A percentile compares a stretch with the other conserved stretches of the same genome.
phyloP scores from a whole-genome alignment of 345 rosid species.

The Aquilaria sinensis region DNA sequence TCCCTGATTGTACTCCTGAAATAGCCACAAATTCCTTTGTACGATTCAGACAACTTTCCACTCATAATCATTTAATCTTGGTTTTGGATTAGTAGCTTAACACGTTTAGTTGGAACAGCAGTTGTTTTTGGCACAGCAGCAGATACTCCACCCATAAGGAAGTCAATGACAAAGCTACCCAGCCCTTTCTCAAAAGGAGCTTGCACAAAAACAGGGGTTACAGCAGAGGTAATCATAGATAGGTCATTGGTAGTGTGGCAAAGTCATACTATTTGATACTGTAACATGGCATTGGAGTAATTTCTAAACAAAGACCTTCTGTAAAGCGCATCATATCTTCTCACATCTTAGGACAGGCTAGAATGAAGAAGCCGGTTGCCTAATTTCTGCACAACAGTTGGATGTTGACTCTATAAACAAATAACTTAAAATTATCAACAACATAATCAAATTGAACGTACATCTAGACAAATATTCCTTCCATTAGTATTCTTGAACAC shows the following conservation, averaged over 20 bases:
- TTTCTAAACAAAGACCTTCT: slow-evolving; percentile 14
- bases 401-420: slow-evolving; percentile 30
- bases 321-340: slow-evolving; percentile 13
- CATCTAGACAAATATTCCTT: no score
- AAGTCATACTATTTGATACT: not conserved
- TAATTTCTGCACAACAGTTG: slow-evolving; percentile 58
- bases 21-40: slow-evolving; percentile 36
- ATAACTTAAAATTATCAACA: no score
- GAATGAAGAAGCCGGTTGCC: slow-evolving; percentile 56
- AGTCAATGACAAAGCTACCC: slow-evolving; percentile 24
- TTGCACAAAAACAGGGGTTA: slow-evolving; percentile 17
- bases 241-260: slow-evolving; percentile 12
- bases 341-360: slow-evolving; percentile 35
- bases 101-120: slow-evolving; percentile 34
- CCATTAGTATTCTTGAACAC: no score
- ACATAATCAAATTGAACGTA: no score
- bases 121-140: slow-evolving; percentile 37
- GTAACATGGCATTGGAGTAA: slow-evolving; percentile 17
- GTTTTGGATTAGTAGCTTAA: slow-evolving; percentile 34
- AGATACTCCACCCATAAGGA: slow-evolving; percentile 41
- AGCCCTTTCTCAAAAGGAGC: slow-evolving; percentile 31
- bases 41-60: slow-evolving; percentile 30
- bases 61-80: slow-evolving; percentile 37
- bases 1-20: slow-evolving; percentile 31
- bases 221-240: slow-evolving; percentile 8